Base-by-base conservation (phyloP, 495 filamentous ascomycete species). In the Talaromyces nanjingensis region DNA sequence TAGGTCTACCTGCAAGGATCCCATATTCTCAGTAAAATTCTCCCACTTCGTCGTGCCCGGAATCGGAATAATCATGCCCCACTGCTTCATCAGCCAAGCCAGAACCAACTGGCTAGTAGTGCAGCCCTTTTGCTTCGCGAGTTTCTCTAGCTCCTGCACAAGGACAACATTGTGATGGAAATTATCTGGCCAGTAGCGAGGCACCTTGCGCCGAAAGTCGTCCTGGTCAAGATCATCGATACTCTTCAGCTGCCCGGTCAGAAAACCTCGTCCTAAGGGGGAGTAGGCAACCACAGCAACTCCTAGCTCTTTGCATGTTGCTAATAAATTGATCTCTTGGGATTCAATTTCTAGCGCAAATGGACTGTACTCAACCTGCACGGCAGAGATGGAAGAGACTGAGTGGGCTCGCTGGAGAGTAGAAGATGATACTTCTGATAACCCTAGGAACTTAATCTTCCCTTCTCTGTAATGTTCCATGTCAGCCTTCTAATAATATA, bases 251-350 rank as follows among this genome's bases (percentile, higher is more conserved):
- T 75, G 63, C 5, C 83, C 84, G 0, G 79, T 81, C 24, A 90
- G 68, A 16, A 89, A 71, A 8, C 87, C 87, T 4, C 78, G 80
- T 3, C 86, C 86, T 4, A 90, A 74, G 0, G 89, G 88, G 12
- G 75, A 81, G 70, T 86, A 89, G 0, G 84, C 84, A 0, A 90
- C 77, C 6, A 86, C 71, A 0, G 86, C 74, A 18, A 87, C 72
- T 8, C 9, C 85, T 86, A 9, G 49, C 22, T 53, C 49, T 53
- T 53, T 53, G 12, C 49, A 53, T 22, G 49, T 53, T 24, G 49
- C 49, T 53, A 53, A 14, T 6, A 53, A 6, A 14, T 63, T 73
- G 67, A 24, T 54, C 68, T 62, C 71, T 67, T 6, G 18, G 25
- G 39, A 66, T 70, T 82, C 79, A 49, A 81, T 80, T 18, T 80